These are phyloP conservation scores for Cronartium quercuum DNA, from an alignment of 1,284 basidiomycete species.

Conservation along the genomic window DNA sequence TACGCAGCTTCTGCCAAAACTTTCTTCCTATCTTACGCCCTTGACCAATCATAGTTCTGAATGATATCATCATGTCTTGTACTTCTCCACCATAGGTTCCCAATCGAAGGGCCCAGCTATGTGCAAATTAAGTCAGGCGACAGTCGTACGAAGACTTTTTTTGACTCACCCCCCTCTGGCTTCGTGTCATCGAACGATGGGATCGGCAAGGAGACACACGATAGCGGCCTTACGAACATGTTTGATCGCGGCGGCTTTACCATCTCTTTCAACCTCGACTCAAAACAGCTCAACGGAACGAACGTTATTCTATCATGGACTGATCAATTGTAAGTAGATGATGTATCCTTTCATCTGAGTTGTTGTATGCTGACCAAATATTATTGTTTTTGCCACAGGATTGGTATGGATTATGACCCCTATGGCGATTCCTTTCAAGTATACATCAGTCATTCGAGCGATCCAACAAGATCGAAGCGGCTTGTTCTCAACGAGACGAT, in stretches of 20 bases:
- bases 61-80: too few species aligned
- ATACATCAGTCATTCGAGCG: neutral
- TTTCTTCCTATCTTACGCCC: neutral
- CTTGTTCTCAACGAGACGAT: neutral
- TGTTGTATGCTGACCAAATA: neutral
- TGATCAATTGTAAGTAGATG: neutral
- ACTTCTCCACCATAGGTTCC: neutral
- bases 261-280: neutral
- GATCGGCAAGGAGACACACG: neutral
- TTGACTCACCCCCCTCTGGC: neutral
- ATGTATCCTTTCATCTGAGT: neutral
- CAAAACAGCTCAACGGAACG: neutral
- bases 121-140: neutral
- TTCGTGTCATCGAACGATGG: neutral
- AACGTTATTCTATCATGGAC: neutral
- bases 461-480: neutral
- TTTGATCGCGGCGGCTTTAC: neutral
- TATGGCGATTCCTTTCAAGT: neutral
- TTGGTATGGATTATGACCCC: neutral
- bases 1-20: neutral
- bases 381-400: neutral
- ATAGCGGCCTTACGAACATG: neutral
- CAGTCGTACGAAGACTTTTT: neutral
- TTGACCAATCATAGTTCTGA: neutral
- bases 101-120: neutral